A percentile compares a stretch with the other conserved stretches of the same genome.
Conservation (phyloP, 352 stramenopile species). For the Phytophthora aleatoria region DNA sequence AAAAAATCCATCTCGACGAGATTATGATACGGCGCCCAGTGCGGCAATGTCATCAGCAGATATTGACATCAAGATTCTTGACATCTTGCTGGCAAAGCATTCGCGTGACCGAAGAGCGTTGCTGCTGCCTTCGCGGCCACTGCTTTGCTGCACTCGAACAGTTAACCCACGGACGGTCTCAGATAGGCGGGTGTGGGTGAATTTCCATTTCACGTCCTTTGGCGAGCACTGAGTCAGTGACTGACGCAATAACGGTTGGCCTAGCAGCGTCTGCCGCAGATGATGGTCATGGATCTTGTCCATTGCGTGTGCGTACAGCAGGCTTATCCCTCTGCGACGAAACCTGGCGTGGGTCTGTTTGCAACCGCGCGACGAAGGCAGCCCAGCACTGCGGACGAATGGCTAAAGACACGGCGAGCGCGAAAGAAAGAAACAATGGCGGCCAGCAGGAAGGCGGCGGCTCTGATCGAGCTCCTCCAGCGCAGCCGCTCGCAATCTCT, state of each 20-base stretch:
- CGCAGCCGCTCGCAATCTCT: constrained; percentile 12
- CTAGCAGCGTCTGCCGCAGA: no score
- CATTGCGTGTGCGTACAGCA: constrained; percentile 1
- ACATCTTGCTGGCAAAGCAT: no score
- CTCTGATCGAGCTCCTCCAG: not conserved
- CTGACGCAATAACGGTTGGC: not conserved
- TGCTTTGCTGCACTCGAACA: constrained; percentile 9
- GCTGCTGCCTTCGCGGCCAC: not conserved
- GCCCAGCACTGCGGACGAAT: constrained; percentile 2
- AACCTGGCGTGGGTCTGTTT: not conserved
- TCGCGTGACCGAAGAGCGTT: not conserved
- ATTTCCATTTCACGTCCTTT: constrained; percentile 12
- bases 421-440: not conserved
- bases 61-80: not conserved
- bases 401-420: not conserved
- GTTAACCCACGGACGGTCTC: constrained; percentile 13
- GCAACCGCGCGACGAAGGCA: constrained; percentile 14
- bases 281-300: not conserved
- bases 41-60: constrained; percentile 3
- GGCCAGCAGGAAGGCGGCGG: not conserved
- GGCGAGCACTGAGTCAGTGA: not conserved
- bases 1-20: constrained; percentile 21
- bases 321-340: constrained; percentile 22
- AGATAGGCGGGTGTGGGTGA: constrained; percentile 5
- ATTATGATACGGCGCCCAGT: constrained; percentile 3